These are phyloP conservation scores for Kodamaea fungicola DNA, from an alignment of 1,139 yeast genomes.

Conservation along the genomic window DNA sequence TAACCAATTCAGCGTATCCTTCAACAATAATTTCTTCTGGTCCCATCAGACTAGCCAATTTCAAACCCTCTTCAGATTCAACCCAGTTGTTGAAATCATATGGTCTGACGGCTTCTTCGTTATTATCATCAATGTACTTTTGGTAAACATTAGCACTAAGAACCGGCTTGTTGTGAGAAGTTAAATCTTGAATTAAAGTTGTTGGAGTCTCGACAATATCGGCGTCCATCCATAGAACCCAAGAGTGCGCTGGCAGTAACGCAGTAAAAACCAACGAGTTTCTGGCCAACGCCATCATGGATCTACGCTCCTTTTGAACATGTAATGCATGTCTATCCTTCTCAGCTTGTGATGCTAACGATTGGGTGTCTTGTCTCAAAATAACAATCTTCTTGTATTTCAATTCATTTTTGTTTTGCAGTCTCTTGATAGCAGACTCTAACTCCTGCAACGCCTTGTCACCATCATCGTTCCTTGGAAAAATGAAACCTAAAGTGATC, in stretches of 20 bases:
- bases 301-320: conserved; percentile 87
- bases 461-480: conserved; percentile 79
- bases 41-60: conserved; percentile 63
- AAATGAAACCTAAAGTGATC: conserved; percentile 84
- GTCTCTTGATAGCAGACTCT: conserved; percentile 64
- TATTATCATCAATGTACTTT: conserved; percentile 60
- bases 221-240: conserved; percentile 96
- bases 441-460: conserved; percentile 68
- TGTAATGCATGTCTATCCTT: conserved; percentile 68
- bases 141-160: conserved; percentile 92
- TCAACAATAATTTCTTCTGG: conserved; percentile 93
- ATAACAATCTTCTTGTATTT: conserved; percentile 80
- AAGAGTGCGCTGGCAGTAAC: conserved; percentile 81
- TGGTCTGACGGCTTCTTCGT: conserved; percentile 66
- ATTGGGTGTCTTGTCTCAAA: conserved; percentile 83
- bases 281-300: conserved; percentile 90
- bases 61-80: conserved; percentile 81
- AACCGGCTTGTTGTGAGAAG: conserved; percentile 82
- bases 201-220: conserved; percentile 88
- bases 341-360: conserved; percentile 65
- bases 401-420: conserved; percentile 49
- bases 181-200: conserved; percentile 79
- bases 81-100: conserved; percentile 97
- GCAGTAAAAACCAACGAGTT: conserved; percentile 90
- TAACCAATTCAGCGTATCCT: conserved; percentile 88